Conservation (phyloP, 352 stramenopile species). For the Lagenidium sp. region DNA sequence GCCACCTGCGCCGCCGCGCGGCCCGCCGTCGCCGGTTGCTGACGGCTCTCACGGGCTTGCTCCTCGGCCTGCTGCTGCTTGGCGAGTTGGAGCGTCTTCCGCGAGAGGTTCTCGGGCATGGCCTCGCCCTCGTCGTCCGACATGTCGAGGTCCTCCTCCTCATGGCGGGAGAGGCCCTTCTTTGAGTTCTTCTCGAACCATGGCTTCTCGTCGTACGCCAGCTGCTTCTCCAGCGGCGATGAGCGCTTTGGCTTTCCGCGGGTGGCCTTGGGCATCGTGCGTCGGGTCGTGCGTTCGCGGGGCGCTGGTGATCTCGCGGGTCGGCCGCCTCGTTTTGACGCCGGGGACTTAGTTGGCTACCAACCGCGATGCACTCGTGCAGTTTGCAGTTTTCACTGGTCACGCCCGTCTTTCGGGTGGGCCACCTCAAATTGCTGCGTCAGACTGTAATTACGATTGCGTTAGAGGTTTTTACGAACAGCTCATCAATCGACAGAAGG, state of each 20-base stretch:
- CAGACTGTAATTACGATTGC: not conserved
- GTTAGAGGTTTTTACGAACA: not conserved
- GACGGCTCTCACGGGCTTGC: slow-evolving; percentile 36
- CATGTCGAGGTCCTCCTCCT: slow-evolving; percentile 19
- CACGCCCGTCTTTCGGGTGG: too few relatives aligned
- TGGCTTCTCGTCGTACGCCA: slow-evolving; percentile 79
- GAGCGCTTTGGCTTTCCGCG: slow-evolving; percentile 77
- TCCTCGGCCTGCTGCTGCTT: slow-evolving; percentile 77
- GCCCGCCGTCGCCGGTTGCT: slow-evolving; percentile 9
- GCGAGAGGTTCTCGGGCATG: slow-evolving; percentile 73
- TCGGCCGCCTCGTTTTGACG: too few relatives aligned
- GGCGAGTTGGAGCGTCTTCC: slow-evolving; percentile 70
- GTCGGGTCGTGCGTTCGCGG: not conserved
- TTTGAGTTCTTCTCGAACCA: slow-evolving; percentile 65
- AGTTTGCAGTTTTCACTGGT: too few relatives aligned
- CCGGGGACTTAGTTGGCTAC: too few relatives aligned
- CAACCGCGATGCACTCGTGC: too few relatives aligned
- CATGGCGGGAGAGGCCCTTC: slow-evolving; percentile 17
- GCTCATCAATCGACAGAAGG: not conserved
- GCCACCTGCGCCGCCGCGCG: slow-evolving; percentile 10
- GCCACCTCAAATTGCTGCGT: too few relatives aligned
- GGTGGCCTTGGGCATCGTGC: slow-evolving; percentile 57
- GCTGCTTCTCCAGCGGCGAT: slow-evolving; percentile 81
- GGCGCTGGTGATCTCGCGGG: not conserved
- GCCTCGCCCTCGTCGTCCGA: slow-evolving; percentile 65